Base-by-base conservation (phyloP, 352 stramenopile genomes). In the Thraustochytrium striatum region DNA sequence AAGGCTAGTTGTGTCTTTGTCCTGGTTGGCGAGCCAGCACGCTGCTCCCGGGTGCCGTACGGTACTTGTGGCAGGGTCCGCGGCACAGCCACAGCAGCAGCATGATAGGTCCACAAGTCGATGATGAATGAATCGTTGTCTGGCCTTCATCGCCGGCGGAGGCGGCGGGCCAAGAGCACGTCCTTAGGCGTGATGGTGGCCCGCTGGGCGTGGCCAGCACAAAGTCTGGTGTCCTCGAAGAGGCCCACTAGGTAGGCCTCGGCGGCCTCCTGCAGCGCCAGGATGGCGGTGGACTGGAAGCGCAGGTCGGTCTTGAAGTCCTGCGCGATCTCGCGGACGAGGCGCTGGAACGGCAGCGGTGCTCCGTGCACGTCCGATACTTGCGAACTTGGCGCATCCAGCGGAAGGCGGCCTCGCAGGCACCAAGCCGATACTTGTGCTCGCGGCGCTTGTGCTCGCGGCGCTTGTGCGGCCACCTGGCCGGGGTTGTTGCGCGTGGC, bases 131-230 rank as follows among this genome's bases (percentile, higher is more conserved):
- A n/a, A n/a, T n/a, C n/a, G n/a, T n/a, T n/a, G n/a, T n/a, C n/a
- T n/a, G n/a, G n/a, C n/a, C n/a, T n/a, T n/a, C n/a, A n/a, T n/a
- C n/a, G n/a, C n/a, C n/a, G n/a, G 61, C 92, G 89, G 82, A 97
- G 95, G 82, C 92, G 89, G 57, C 90, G 91, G 28, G 92, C 92
- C 8, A 97, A 86, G 85, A 96, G 92, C 57, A 98, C 96, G 84
- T 98, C 93, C 87, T 96, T 97, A 39, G 93, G 93, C 92, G 97
- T 97, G 85, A 98, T 97, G 25, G 93, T 98, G 25, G 97, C 91
- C 47, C 93, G 90, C 84, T 97, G 96, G 78, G 92, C 93, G 86
- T 97, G 93, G 81, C 97, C 97, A 62, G 93, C 92, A 83, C 91
- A 95, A 97, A 97, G 44, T n/a, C n/a, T n/a, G n/a, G n/a, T n/a